These are phyloP conservation scores for Aureobasidium namibiae DNA, from an alignment of 2,329 filamentous ascomycete species.

Conservation along the genomic window DNA sequence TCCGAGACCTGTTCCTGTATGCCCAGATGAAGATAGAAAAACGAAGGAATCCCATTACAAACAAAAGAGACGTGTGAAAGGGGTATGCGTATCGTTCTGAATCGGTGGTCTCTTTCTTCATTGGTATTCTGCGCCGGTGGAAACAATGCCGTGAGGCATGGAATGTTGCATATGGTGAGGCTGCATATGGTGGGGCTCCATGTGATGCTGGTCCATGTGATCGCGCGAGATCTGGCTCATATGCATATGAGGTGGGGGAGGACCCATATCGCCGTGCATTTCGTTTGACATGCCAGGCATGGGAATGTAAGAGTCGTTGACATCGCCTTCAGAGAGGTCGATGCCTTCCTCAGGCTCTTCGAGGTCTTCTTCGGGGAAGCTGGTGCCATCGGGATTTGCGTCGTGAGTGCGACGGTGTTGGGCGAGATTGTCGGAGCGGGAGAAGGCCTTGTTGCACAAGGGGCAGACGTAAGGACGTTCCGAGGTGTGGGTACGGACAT, in stretches of 20 bases:
- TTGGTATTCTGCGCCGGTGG: slow-evolving; percentile 9
- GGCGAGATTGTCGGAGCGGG: slow-evolving; percentile 95
- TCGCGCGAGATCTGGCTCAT: slow-evolving; percentile 17
- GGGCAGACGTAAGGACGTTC: slow-evolving; percentile 97
- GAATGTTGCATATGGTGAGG: not conserved
- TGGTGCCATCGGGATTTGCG: slow-evolving; percentile 50
- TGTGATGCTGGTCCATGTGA: not conserved
- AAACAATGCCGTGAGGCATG: slow-evolving; percentile 2
- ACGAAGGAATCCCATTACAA: not conserved
- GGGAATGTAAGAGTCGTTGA: slow-evolving; percentile 21
- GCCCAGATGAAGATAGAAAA: not conserved
- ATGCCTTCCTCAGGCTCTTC: slow-evolving; percentile 84
- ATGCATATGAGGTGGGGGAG: slow-evolving; percentile 26
- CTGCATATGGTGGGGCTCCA: not conserved
- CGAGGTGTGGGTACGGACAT: slow-evolving; percentile 98
- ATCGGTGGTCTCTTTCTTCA: slow-evolving; percentile 3
- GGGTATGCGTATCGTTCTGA: not conserved
- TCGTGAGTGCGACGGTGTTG: slow-evolving; percentile 87
- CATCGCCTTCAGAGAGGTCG: slow-evolving; percentile 49
- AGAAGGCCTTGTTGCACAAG: slow-evolving; percentile 98
- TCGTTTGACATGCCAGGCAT: slow-evolving; percentile 15
- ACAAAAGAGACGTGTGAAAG: slow-evolving; percentile 11
- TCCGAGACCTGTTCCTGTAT: slow-evolving; percentile 1
- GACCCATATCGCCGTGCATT: slow-evolving; percentile 2
- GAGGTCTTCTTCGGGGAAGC: slow-evolving; percentile 71